Base-by-base conservation (phyloP, 805 yeast genomes). In the Barnettozyma vustinii region DNA sequence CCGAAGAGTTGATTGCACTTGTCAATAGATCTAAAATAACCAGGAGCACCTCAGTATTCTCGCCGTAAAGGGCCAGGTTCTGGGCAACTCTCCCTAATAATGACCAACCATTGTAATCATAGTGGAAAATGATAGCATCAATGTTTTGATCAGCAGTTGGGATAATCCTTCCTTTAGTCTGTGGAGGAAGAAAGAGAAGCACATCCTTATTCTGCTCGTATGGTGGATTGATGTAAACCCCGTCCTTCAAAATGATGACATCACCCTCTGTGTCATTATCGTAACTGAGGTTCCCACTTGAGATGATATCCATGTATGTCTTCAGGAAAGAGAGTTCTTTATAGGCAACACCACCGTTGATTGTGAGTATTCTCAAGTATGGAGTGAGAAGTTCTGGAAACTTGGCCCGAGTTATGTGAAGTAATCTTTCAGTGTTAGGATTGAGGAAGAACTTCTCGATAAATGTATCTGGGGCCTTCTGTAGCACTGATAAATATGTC, bases 91-190 rank as follows among this genome's bases (percentile, higher is more conserved):
- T 75, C 1, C 97, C 97, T 16, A 92, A 57, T 25, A 86, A 66
- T 0, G 96, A 77, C 96, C 97, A 90, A 1, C 97, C 97, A 60
- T 83, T 87, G 62, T 83, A 89, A 4, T 75, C 74, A 61, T 84
- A 79, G 25, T 83, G 68, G 68, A 94, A 90, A 20, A 88, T 75
- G 3, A 86, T 85, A 16, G 70, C 67, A 33, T 57, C 61, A 9
- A 68, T 56, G 8, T 67, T 61, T 23, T 66, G 65, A 13, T 69
- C 65, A 3, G 68, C 60, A 4, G 79, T 72, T 1, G 88, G 82
- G 27, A 91, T 65, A 3, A 87, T 65, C 55, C 84, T 83, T 2
- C 92, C 97, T 48, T 72, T 77, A 0, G 96, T 86, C 2, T 83
- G 82, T 52, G 68, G 61, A 2, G 78, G 76, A 20, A 81, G 58